phyloP scores from a whole-genome alignment of 2,329 filamentous ascomycete genomes.

The Fusarium sp. region DNA sequence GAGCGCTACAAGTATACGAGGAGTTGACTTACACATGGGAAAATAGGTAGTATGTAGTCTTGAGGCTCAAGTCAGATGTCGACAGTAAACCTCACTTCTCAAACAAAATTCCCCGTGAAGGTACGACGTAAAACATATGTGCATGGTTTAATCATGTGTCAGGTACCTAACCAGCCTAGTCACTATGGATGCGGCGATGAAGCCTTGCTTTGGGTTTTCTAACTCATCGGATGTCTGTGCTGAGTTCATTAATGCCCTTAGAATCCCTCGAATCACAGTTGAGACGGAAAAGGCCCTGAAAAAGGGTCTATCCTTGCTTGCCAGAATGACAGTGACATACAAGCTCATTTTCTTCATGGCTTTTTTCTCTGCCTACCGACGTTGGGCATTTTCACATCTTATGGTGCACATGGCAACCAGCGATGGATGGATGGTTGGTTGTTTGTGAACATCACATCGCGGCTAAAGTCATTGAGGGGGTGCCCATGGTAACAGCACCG shows the following conservation, averaged over 20 bases:
- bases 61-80: not conserved
- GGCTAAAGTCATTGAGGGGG: constrained; percentile 25
- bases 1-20: not conserved
- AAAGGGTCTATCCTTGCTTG: constrained; percentile 25
- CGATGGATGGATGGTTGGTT: constrained; percentile 6
- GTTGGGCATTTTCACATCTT: not conserved
- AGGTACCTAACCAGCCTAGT: constrained; percentile 13
- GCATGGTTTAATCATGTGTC: constrained; percentile 32
- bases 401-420: not conserved
- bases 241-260: constrained; percentile 25
- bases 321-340: constrained; percentile 5
- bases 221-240: constrained; percentile 30
- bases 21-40: not conserved
- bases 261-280: constrained; percentile 35
- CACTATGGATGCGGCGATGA: constrained; percentile 30
- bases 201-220: constrained; percentile 29
- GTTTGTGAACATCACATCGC: constrained; percentile 20
- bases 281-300: constrained; percentile 22
- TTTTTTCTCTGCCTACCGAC: not conserved
- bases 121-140: not conserved
- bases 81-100: constrained; percentile 3
- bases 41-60: not conserved
- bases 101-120: not conserved
- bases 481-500: constrained; percentile 34
- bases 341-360: not conserved